Conservation (phyloP, 2,329 filamentous ascomycete species). For the Xylaria hypoxylon region DNA sequence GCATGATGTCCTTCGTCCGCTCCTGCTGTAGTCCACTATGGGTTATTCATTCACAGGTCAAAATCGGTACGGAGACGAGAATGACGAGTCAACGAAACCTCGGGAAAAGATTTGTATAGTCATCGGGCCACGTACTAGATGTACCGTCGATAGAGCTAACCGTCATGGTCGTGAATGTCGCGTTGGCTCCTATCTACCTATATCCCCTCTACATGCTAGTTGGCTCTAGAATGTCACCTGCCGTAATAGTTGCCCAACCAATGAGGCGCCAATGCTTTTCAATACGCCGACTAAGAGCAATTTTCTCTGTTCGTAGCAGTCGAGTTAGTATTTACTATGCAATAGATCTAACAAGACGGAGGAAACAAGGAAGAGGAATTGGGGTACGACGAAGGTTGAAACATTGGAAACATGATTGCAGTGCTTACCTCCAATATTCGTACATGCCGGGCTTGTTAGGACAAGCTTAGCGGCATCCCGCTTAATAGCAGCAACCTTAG, state of each 20-base stretch:
- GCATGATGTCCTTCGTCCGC: neutral
- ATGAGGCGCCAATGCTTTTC: slow-evolving; percentile 68
- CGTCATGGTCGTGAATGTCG: slow-evolving; percentile 18
- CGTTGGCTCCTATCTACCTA: slow-evolving; percentile 1
- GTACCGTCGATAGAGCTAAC: slow-evolving; percentile 6
- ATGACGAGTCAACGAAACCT: slow-evolving; percentile 4
- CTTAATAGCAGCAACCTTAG: slow-evolving; percentile 97
- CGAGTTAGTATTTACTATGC: slow-evolving; percentile 18
- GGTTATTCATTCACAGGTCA: slow-evolving; percentile 2
- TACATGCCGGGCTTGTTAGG: slow-evolving; percentile 93
- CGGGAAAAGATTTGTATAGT: neutral
- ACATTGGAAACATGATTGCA: neutral
- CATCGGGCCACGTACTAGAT: slow-evolving; percentile 11
- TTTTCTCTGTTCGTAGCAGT: slow-evolving; percentile 75
- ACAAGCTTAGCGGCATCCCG: slow-evolving; percentile 96
- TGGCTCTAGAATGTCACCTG: slow-evolving; percentile 38
- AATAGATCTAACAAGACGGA: too few species aligned
- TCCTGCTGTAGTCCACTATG: neutral
- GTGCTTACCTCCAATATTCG: slow-evolving; percentile 75
- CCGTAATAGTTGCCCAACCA: slow-evolving; percentile 57
- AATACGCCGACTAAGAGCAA: slow-evolving; percentile 93
- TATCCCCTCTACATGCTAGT: slow-evolving; percentile 34
- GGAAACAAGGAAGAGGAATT: too few species aligned
- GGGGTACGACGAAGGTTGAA: neutral
- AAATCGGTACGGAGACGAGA: neutral